Percentiles rank a stretch among this genome's conserved stretches.
These are phyloP conservation scores for Pulveroboletus sp. DNA, from an alignment of 768 basidiomycete genomes.

Conservation along the genomic window DNA sequence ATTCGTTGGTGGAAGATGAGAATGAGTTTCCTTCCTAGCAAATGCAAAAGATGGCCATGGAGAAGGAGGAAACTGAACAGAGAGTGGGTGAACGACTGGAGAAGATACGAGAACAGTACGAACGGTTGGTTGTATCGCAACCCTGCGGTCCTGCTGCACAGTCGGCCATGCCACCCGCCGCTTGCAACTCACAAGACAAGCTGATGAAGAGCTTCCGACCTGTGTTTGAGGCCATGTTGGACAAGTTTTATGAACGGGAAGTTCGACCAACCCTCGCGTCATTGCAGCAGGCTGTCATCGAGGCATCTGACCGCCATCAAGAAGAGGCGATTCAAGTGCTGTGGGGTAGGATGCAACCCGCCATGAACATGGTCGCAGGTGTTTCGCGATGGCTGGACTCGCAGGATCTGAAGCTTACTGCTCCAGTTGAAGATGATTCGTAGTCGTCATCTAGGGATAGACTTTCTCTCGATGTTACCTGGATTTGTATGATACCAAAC, in stretches of 20 bases:
- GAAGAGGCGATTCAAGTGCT: slow-evolving; percentile 19
- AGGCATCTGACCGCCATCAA: slow-evolving; percentile 19
- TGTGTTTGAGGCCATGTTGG: slow-evolving; percentile 13
- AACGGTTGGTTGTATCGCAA: slow-evolving; percentile 11
- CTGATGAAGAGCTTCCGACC: slow-evolving; percentile 20
- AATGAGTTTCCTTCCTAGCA: slow-evolving; percentile 11
- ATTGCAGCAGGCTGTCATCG: slow-evolving; percentile 6
- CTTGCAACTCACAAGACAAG: slow-evolving; percentile 2
- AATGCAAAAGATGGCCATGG: slow-evolving; percentile 12
- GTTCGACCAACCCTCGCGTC: slow-evolving; percentile 17
- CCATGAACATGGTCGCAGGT: slow-evolving; percentile 29
- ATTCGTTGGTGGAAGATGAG: not conserved
- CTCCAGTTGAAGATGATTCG: slow-evolving; percentile 8
- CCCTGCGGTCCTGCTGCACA: not conserved
- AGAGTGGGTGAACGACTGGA: slow-evolving; percentile 12
- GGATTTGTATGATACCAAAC: slow-evolving; percentile 17
- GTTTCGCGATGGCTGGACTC: slow-evolving; percentile 30
- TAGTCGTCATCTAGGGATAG: not conserved
- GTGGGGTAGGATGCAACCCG: slow-evolving; percentile 28
- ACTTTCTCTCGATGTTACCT: slow-evolving; percentile 13
- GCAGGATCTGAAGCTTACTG: slow-evolving; percentile 21
- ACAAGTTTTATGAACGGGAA: slow-evolving; percentile 23
- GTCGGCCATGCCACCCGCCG: not conserved
- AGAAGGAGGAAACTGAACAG: slow-evolving; percentile 11
- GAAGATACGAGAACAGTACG: slow-evolving; percentile 16